These are phyloP conservation scores for Lasiodiplodia sp. DNA, from an alignment of 2,329 filamentous ascomycete species.

Conservation along the genomic window DNA sequence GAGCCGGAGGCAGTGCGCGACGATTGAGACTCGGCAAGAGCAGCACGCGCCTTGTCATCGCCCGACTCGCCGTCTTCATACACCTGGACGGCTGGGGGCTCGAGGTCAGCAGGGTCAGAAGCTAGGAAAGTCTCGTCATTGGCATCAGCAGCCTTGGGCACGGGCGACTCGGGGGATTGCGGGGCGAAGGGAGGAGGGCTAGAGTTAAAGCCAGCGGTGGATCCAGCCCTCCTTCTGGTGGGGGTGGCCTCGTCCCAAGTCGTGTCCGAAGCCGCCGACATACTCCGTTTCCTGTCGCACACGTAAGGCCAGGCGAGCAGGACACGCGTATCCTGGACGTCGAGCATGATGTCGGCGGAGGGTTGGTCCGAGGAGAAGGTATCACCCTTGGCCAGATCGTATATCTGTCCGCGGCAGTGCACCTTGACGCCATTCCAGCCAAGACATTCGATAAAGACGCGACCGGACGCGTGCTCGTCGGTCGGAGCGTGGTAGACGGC, in stretches of 20 bases:
- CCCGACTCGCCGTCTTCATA: slow-evolving; percentile 49
- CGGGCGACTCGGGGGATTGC: slow-evolving; percentile 76
- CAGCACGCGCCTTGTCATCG: slow-evolving; percentile 36
- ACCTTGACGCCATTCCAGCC: slow-evolving; percentile 97
- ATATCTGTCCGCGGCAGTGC: slow-evolving; percentile 87
- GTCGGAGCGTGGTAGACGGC: slow-evolving; percentile 79
- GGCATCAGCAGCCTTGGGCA: slow-evolving; percentile 43
- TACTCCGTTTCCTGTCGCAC: slow-evolving; percentile 37
- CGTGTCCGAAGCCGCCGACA: slow-evolving; percentile 64
- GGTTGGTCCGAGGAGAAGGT: slow-evolving; percentile 90
- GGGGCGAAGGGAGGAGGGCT: slow-evolving; percentile 71
- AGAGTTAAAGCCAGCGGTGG: slow-evolving; percentile 59
- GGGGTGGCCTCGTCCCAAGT: slow-evolving; percentile 66
- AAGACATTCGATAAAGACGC: slow-evolving; percentile 86
- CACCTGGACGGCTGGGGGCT: slow-evolving; percentile 39
- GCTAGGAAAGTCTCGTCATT: slow-evolving; percentile 50
- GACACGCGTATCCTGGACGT: slow-evolving; percentile 91
- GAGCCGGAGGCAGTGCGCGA: slow-evolving; percentile 39
- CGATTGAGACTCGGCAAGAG: slow-evolving; percentile 33
- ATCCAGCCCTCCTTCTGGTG: slow-evolving; percentile 33
- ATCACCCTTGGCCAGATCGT: slow-evolving; percentile 86
- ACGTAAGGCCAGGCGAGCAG: slow-evolving; percentile 83
- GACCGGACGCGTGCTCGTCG: slow-evolving; percentile 72
- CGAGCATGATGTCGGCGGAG: slow-evolving; percentile 88
- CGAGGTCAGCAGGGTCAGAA: slow-evolving; percentile 44